These are phyloP conservation scores for Trypanosoma cruzi DNA, from an alignment of 208 protist species.

Conservation along the genomic window DNA sequence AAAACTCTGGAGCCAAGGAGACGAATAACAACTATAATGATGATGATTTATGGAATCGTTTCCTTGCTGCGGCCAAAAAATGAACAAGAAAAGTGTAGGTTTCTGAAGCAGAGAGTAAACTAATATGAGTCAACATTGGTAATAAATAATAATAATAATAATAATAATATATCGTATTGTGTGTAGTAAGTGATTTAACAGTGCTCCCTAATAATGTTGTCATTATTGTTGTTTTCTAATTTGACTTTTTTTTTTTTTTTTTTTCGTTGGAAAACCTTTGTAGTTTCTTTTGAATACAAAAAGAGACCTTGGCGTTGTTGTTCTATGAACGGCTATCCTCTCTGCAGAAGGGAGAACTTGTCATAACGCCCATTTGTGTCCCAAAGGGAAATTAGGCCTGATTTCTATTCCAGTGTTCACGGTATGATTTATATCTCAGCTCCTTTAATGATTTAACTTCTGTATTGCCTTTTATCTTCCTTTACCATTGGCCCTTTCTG, in stretches of 20 bases:
- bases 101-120: not conserved
- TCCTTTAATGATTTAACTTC: slow-evolving; percentile 16
- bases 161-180: not conserved
- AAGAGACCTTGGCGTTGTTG: not conserved
- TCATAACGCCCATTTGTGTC: slow-evolving; percentile 13
- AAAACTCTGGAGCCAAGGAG: no score
- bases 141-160: not conserved
- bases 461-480: slow-evolving; percentile 11
- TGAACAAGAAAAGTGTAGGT: slow-evolving; percentile 24
- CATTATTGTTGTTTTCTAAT: slow-evolving; percentile 21
- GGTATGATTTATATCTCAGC: slow-evolving; percentile 5
- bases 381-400: not conserved
- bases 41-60: slow-evolving; percentile 54
- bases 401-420: slow-evolving; percentile 14
- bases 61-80: slow-evolving; percentile 37
- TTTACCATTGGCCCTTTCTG: slow-evolving; percentile 13
- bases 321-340: no score
- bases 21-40: slow-evolving; percentile 19
- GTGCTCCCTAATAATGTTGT: not conserved
- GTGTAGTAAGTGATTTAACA: not conserved
- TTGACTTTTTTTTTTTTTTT: slow-evolving; percentile 16
- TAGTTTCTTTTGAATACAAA: not conserved
- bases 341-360: not conserved
- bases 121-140: not conserved
- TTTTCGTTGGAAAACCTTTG: slow-evolving; percentile 6